These are phyloP conservation scores for Senecio squalidus DNA, from an alignment of 140 eudicot genomes.

Conservation along the genomic window DNA sequence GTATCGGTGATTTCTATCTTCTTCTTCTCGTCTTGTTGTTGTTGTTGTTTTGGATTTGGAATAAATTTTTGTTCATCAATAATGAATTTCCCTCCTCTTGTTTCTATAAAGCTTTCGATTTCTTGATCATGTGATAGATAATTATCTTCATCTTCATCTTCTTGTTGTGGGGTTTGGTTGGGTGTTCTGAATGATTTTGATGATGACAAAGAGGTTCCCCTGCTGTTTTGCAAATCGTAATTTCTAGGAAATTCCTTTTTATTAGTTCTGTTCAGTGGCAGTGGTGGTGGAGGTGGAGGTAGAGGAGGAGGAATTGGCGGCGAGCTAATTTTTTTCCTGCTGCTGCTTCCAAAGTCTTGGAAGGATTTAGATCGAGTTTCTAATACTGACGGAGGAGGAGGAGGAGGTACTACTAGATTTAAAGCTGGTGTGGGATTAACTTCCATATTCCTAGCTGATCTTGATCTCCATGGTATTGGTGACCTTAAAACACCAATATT, in stretches of 20 bases:
- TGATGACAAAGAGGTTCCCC: not conserved
- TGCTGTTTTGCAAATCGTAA: conserved; percentile 23
- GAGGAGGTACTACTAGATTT: not conserved
- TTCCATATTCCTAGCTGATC: conserved; percentile 78
- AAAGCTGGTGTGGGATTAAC: too few species aligned
- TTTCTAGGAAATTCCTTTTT: conserved; percentile 25
- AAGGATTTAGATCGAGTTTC: conserved; percentile 32
- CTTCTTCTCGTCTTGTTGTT: conserved; percentile 30
- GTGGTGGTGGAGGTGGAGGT: conserved; percentile 74
- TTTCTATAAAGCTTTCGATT: conserved; percentile 26
- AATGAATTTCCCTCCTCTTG: conserved; percentile 19
- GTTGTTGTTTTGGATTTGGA: conserved; percentile 19
- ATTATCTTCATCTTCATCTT: too few species aligned
- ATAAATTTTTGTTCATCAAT: conserved; percentile 1
- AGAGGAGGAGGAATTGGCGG: conserved; percentile 29
- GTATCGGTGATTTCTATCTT: conserved; percentile 27
- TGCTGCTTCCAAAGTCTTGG: conserved; percentile 40
- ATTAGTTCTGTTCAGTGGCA: conserved; percentile 37
- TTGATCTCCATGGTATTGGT: conserved; percentile 95
- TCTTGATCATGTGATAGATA: conserved; percentile 22
- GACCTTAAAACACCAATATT: conserved; percentile 72
- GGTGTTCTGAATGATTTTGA: conserved; percentile 28
- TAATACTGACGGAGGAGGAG: conserved; percentile 29
- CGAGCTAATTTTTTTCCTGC: not conserved
- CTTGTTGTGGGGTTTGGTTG: conserved; percentile 14